Evolutionary conservation across 352 stramenopile genomes (phyloP), one percentile per base, ranked within the genome.

Genomic region (Nothophytophthora sp.): DNA sequence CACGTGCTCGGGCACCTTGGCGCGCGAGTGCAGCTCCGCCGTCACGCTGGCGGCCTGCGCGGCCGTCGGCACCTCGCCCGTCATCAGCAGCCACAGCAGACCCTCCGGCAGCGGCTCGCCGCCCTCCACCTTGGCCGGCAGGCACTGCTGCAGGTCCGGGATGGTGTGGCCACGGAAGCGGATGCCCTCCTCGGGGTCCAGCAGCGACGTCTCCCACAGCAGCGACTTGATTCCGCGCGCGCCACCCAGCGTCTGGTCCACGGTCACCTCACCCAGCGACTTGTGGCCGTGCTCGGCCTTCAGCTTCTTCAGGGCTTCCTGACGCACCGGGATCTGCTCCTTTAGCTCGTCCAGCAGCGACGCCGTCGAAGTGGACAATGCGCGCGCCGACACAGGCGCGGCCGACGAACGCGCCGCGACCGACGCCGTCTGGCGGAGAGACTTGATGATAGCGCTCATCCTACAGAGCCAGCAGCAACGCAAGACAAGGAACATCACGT

Each of bases 131-230:
- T 86, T 93, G 35, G 93, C 87, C 18, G 97, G 97, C 28, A 99
- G 76, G 60, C 93, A 87, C 72, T 97, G 60, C 77, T 99, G 97
- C 50, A 98, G 95, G 65, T 99, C 97, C 20, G 97, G 97, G 81
- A 99, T 99, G 49, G 96, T 99, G 72, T 98, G 81, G 55, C 97
- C 97, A 50, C 97, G 91, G 90, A 99, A 99, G 43, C 97, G 93
- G 80, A 99, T 99, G 54, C 97, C 97, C 67, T 99, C 93, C 36
- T 98, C 86, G 19, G 93, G 76, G 63, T 98, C 93, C 29, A 98
- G 79, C 45, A 98, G 76, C 50, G 90, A 98, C 20, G 97, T 99
- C 67, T 99, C 97, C 97, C 97, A 99, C 52, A 99, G 69, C 76
- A 99, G 97, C 63, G 93, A 99, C 81, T 99, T 99, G 48, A 99